Evolutionary conservation across 2,329 filamentous ascomycete genomes (phyloP).

Genomic region (Trichoderma guizhouense): DNA sequence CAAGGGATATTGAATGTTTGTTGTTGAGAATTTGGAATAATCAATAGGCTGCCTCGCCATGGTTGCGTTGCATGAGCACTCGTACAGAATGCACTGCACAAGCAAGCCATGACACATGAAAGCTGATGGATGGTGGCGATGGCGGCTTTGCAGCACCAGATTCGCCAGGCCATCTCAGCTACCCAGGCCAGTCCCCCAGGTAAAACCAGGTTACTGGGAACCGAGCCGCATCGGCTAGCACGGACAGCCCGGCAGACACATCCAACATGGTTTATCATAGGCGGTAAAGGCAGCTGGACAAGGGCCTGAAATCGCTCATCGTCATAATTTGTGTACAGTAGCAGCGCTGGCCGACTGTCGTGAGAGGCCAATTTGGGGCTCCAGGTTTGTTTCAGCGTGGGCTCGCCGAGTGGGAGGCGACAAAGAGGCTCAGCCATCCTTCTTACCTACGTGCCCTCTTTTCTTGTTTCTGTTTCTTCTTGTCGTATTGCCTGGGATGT

Average conservation of each 20-base stretch:
- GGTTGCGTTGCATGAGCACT: neutral
- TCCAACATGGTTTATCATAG: neutral
- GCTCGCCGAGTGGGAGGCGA: slow-evolving; percentile 8
- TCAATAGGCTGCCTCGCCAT: neutral
- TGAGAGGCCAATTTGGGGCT: neutral
- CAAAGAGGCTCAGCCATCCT: neutral
- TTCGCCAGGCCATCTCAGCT: slow-evolving; percentile 10
- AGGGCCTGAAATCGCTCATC: slow-evolving; percentile 15
- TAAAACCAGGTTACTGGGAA: slow-evolving; percentile 18
- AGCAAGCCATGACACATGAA: neutral
- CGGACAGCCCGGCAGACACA: slow-evolving; percentile 17
- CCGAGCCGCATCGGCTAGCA: slow-evolving; percentile 18
- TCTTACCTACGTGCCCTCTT: neutral
- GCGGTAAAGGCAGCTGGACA: slow-evolving; percentile 9
- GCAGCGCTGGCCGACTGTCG: neutral
- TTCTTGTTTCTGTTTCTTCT: neutral
- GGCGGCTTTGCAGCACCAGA: neutral
- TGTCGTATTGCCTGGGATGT: neutral
- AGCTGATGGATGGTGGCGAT: slow-evolving; percentile 11
- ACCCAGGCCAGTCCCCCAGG: neutral
- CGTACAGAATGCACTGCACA: neutral
- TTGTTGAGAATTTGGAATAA: neutral
- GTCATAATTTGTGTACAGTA: neutral
- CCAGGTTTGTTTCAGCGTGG: slow-evolving; percentile 7
- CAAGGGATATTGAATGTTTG: neutral